Evolutionary conservation across 306 rosid genomes (phyloP).

Genomic region (Acacia crassicarpa): DNA sequence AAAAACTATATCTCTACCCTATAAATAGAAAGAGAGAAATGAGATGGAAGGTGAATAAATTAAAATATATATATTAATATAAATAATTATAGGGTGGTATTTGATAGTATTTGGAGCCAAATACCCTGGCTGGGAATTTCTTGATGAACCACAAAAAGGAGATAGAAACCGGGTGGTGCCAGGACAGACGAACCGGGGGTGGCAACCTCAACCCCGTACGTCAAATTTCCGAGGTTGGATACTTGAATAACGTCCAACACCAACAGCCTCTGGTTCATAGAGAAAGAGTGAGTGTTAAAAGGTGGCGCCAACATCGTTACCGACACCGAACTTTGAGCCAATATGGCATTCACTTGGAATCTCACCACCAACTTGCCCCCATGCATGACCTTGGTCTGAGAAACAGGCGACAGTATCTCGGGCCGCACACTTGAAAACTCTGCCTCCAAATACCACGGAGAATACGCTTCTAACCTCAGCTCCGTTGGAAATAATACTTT

Average conservation of each 20-base stretch:
- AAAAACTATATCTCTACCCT: too few relatives aligned
- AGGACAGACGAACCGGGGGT: slow-evolving; percentile 50
- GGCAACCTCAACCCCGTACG: slow-evolving; percentile 42
- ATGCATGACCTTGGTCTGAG: slow-evolving; percentile 38
- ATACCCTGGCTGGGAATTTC: slow-evolving; percentile 71
- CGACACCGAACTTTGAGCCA: slow-evolving; percentile 25
- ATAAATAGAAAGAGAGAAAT: neutral
- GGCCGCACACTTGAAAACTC: slow-evolving; percentile 29
- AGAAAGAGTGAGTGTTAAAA: slow-evolving; percentile 80
- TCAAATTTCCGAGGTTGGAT: slow-evolving; percentile 10
- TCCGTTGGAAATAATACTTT: slow-evolving; percentile 55
- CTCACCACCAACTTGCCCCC: slow-evolving; percentile 32
- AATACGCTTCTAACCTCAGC: slow-evolving; percentile 44
- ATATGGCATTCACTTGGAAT: slow-evolving; percentile 26
- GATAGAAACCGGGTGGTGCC: slow-evolving; percentile 77
- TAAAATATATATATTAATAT: neutral
- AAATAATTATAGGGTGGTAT: neutral
- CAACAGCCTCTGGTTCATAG: slow-evolving; percentile 80
- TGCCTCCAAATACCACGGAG: slow-evolving; percentile 46
- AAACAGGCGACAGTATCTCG: slow-evolving; percentile 29
- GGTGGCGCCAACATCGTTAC: slow-evolving; percentile 73
- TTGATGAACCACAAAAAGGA: slow-evolving; percentile 62
- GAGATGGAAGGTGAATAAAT: neutral
- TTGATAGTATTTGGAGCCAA: slow-evolving; percentile 57
- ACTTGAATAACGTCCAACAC: slow-evolving; percentile 40